Percentiles rank a stretch among this genome's conserved stretches.
Conservation (phyloP, 2,329 filamentous ascomycete genomes). For the Fusarium luffae region DNA sequence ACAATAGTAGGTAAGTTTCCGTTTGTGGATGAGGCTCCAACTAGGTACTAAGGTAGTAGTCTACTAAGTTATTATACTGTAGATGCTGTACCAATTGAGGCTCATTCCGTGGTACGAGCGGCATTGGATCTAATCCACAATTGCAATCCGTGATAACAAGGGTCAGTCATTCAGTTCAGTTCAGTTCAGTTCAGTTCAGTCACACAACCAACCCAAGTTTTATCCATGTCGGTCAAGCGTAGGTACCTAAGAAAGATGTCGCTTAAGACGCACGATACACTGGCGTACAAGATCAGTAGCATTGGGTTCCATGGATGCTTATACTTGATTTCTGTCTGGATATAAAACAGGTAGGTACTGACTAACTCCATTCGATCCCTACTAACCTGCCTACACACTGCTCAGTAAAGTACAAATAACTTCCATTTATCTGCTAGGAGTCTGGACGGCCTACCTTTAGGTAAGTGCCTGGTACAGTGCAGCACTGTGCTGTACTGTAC, state of each 20-base stretch:
- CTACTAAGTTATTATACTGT: neutral
- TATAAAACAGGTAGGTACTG: no score
- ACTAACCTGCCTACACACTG: no score
- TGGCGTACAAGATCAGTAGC: slow-evolving; percentile 19
- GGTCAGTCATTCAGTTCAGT: slow-evolving; percentile 1
- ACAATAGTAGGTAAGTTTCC: neutral
- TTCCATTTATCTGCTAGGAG: no score
- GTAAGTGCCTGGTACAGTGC: no score
- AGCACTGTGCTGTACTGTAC: neutral
- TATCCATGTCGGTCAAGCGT: slow-evolving; percentile 21
- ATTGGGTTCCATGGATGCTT: neutral
- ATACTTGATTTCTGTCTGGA: neutral
- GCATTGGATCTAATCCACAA: slow-evolving; percentile 2
- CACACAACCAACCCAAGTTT: slow-evolving; percentile 8
- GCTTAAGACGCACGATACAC: slow-evolving; percentile 16
- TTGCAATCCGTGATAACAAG: slow-evolving; percentile 7
- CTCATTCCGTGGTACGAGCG: slow-evolving; percentile 5
- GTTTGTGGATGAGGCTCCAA: neutral
- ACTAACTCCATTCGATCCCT: no score
- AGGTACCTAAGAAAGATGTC: slow-evolving; percentile 16
- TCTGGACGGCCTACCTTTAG: neutral
- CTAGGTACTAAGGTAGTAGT: neutral
- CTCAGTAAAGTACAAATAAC: no score
- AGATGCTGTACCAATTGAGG: slow-evolving; percentile 1
- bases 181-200: neutral